phyloP scores from a whole-genome alignment of 306 rosid species.

The Dicorynia guianensis region DNA sequence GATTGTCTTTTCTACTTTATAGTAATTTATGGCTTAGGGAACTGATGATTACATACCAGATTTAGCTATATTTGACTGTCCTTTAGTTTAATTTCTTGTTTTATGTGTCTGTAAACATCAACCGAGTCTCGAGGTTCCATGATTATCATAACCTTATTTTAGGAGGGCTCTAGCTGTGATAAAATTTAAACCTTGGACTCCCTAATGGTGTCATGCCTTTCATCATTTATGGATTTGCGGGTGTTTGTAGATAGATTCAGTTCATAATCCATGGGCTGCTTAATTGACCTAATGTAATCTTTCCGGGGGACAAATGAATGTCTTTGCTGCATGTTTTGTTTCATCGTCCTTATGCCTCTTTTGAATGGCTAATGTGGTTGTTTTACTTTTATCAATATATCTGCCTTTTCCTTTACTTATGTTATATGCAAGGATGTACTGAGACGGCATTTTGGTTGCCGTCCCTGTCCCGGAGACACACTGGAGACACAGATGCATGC shows the following conservation, averaged over 20 bases:
- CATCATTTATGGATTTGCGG: neutral
- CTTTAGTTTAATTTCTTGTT: slow-evolving; percentile 1
- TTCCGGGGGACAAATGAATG: slow-evolving; percentile 1
- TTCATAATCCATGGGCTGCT: neutral
- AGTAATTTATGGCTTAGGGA: slow-evolving; percentile 15
- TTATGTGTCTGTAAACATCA: slow-evolving; percentile 7
- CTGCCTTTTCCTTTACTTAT: too few relatives aligned
- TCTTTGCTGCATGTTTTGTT: slow-evolving; percentile 5
- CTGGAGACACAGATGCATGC: too few relatives aligned
- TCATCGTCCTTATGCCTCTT: neutral
- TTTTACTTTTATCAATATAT: too few relatives aligned
- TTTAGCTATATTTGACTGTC: slow-evolving; percentile 16
- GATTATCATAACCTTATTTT: slow-evolving; percentile 24
- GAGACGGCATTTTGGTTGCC: too few relatives aligned
- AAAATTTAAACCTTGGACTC: neutral
- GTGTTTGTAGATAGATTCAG: slow-evolving; percentile 1
- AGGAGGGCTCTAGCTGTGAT: slow-evolving; percentile 1
- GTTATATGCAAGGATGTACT: too few relatives aligned
- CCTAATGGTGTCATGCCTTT: neutral
- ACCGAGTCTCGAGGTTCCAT: slow-evolving; percentile 22
- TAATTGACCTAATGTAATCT: slow-evolving; percentile 17
- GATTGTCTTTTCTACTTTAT: slow-evolving; percentile 38
- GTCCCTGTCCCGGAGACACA: too few relatives aligned
- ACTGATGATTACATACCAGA: slow-evolving; percentile 20
- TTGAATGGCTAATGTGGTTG: neutral